A percentile compares a stretch with the other conserved stretches of the same genome.
Conservation (phyloP, 441 rosid genomes). For the Dalechampia spathulata region DNA sequence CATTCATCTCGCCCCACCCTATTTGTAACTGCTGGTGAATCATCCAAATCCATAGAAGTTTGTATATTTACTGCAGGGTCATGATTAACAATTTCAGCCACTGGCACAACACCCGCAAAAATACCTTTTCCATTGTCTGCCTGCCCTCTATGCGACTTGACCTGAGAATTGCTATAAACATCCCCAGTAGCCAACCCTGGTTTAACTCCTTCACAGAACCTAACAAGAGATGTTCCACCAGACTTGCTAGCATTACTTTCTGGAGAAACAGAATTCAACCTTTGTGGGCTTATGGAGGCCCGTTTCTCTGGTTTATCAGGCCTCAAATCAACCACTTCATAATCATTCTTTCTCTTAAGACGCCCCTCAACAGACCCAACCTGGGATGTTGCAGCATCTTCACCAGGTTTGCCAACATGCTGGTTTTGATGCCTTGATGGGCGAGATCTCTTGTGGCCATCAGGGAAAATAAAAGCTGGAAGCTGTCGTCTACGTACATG, state of each 20-base stretch:
- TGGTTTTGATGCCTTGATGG: constrained; percentile 45
- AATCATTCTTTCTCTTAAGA: constrained; percentile 50
- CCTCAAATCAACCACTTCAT: constrained; percentile 32
- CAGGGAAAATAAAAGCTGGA: constrained; percentile 58
- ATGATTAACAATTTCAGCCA: constrained; percentile 18
- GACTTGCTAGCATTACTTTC: constrained; percentile 31
- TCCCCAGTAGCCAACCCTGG: constrained; percentile 12
- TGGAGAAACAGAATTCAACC: constrained; percentile 43
- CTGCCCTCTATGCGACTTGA: constrained; percentile 23
- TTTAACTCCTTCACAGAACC: constrained; percentile 19
- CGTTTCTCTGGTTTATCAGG: constrained; percentile 47
- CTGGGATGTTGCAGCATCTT: constrained; percentile 30
- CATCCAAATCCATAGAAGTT: constrained; percentile 21
- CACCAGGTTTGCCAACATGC: constrained; percentile 38
- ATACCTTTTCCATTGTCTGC: constrained; percentile 18
- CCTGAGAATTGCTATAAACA: constrained; percentile 14
- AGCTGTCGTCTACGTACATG: constrained; percentile 61
- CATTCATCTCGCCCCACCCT: constrained; percentile 5
- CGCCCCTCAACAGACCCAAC: constrained; percentile 46
- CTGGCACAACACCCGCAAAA: not conserved
- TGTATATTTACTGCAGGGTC: constrained; percentile 11
- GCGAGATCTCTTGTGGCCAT: constrained; percentile 55
- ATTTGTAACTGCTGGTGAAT: constrained; percentile 24
- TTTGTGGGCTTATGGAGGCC: constrained; percentile 47
- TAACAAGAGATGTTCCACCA: constrained; percentile 27